Percentiles rank a stretch among this genome's conserved stretches.
phyloP scores from a whole-genome alignment of 305 asterid species.

The Petunia hybrid region DNA sequence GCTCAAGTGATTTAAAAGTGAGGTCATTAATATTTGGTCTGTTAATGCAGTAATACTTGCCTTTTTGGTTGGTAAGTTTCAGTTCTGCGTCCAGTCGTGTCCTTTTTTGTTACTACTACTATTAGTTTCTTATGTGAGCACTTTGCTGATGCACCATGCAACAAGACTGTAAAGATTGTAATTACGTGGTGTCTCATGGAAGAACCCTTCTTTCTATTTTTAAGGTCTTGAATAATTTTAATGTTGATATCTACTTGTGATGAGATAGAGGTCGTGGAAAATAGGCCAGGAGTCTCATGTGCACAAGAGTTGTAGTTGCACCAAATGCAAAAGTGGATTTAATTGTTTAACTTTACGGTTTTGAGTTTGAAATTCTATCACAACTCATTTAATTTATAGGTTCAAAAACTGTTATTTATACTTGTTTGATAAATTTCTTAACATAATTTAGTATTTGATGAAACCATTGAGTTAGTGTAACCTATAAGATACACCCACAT shows the following conservation, averaged over 20 bases:
- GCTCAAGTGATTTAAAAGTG: slow-evolving; percentile 18
- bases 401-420: too few species aligned
- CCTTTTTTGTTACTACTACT: background rate
- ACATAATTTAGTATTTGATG: background rate
- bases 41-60: slow-evolving; percentile 2
- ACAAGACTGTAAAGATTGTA: background rate
- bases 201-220: background rate
- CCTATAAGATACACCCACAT: too few species aligned
- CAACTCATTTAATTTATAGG: too few species aligned
- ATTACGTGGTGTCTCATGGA: background rate
- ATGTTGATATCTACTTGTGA: too few species aligned
- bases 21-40: slow-evolving; percentile 13
- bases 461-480: too few species aligned
- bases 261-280: too few species aligned
- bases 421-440: too few species aligned
- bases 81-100: background rate
- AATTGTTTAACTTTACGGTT: too few species aligned
- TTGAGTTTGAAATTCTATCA: background rate
- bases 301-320: background rate
- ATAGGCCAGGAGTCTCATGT: background rate
- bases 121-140: background rate
- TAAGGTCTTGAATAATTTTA: too few species aligned
- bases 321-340: background rate
- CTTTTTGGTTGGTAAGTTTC: background rate
- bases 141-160: background rate